These are phyloP conservation scores for Pythium monospermum DNA, from an alignment of 352 stramenopile genomes.

Conservation along the genomic window DNA sequence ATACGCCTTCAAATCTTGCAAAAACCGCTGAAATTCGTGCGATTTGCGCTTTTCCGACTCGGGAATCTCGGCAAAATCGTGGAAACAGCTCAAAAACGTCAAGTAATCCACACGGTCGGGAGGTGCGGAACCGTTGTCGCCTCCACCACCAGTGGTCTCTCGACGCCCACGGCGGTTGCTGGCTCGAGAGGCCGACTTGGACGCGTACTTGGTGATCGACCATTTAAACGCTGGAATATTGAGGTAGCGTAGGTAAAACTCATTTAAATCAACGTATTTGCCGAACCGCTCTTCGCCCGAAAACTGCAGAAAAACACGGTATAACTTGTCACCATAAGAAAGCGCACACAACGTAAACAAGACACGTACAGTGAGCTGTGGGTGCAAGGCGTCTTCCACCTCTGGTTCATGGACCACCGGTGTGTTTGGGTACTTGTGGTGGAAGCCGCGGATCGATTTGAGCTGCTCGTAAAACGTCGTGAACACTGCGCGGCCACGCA, in stretches of 20 bases:
- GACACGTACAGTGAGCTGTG: constrained; percentile 42
- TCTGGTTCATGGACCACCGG: constrained; percentile 59
- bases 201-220: constrained; percentile 26
- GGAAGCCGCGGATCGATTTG: constrained; percentile 79
- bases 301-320: constrained; percentile 35
- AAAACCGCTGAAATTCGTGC: constrained; percentile 53
- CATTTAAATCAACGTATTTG: constrained; percentile 88
- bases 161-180: constrained; percentile 13
- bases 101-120: constrained; percentile 73
- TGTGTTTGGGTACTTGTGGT: constrained; percentile 80
- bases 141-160: constrained; percentile 13
- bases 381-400: constrained; percentile 53
- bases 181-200: constrained; percentile 1
- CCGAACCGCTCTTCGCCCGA: constrained; percentile 86
- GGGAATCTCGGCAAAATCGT: constrained; percentile 59
- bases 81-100: constrained; percentile 62
- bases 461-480: constrained; percentile 88
- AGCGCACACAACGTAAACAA: neutral
- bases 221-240: constrained; percentile 67
- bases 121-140: no score
- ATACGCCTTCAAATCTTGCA: constrained; percentile 75
- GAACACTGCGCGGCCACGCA: constrained; percentile 74
- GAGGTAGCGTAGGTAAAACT: constrained; percentile 75
- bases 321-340: neutral
- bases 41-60: constrained; percentile 54